Conservation (phyloP, 2,329 filamentous ascomycete genomes). For the Calonectria multiphialidica region DNA sequence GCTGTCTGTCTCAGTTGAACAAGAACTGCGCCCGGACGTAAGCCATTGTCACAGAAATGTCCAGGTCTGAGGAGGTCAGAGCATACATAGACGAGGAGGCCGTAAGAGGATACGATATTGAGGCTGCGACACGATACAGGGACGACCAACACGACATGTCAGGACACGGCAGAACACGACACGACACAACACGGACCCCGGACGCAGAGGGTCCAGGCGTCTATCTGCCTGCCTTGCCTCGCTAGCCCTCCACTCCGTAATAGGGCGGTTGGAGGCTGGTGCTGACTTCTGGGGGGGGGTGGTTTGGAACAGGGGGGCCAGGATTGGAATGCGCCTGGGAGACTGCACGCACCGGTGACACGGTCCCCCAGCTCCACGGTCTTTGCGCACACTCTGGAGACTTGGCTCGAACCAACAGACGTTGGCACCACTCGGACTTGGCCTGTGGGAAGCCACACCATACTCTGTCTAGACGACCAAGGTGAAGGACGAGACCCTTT, state of each 20-base stretch:
- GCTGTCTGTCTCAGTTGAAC: slow-evolving; percentile 35
- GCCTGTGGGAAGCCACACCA: slow-evolving; percentile 5
- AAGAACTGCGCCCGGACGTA: slow-evolving; percentile 31
- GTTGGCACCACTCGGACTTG: neutral
- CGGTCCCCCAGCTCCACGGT: slow-evolving; percentile 19
- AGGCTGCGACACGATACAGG: slow-evolving; percentile 23
- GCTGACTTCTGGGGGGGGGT: neutral
- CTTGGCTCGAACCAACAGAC: neutral
- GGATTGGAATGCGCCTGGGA: slow-evolving; percentile 1
- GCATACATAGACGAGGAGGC: slow-evolving; percentile 16
- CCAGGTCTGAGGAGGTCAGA: slow-evolving; percentile 18
- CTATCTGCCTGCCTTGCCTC: slow-evolving; percentile 7
- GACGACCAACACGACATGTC: slow-evolving; percentile 29
- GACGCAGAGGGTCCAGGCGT: slow-evolving; percentile 22
- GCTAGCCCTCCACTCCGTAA: slow-evolving; percentile 2
- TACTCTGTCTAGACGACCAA: neutral
- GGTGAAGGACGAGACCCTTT: neutral
- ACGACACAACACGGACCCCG: slow-evolving; percentile 27
- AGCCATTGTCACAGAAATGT: slow-evolving; percentile 18
- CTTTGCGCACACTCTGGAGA: slow-evolving; percentile 6
- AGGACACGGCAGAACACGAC: slow-evolving; percentile 20
- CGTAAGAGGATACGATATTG: slow-evolving; percentile 18
- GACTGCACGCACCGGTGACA: slow-evolving; percentile 16
- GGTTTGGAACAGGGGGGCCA: too few relatives aligned
- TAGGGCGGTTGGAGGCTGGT: slow-evolving; percentile 7